These are phyloP conservation scores for Penicillium bialowiezense DNA, from an alignment of 495 filamentous ascomycete species.

Conservation along the genomic window DNA sequence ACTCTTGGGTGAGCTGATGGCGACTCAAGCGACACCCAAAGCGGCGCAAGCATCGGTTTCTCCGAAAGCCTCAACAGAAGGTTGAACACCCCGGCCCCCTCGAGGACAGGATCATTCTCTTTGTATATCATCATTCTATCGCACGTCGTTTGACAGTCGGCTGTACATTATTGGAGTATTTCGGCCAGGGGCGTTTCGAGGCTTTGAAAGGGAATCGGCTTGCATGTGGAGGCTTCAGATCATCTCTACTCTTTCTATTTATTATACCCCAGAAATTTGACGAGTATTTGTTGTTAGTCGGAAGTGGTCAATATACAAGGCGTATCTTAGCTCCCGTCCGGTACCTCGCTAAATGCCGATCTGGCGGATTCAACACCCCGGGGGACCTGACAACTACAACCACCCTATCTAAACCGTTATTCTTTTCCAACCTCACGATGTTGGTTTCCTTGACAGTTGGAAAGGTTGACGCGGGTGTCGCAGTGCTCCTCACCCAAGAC, in stretches of 20 bases:
- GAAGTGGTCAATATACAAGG: conserved; percentile 11
- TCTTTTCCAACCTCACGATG: conserved; percentile 52
- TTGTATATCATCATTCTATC: conserved; percentile 14
- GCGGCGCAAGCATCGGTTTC: background rate
- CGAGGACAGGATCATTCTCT: background rate
- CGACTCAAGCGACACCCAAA: background rate
- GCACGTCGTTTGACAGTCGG: conserved; percentile 9
- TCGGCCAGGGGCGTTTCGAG: conserved; percentile 15
- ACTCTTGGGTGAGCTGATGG: conserved; percentile 3
- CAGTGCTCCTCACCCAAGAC: conserved; percentile 93
- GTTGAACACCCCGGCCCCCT: background rate
- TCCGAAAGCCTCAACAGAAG: background rate
- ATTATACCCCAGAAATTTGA: background rate
- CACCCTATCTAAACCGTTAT: background rate
- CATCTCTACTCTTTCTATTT: background rate
- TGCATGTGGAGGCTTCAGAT: conserved; percentile 1
- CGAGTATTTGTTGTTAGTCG: background rate
- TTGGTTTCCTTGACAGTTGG: conserved; percentile 96
- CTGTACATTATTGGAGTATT: conserved; percentile 18
- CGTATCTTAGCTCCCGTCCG: conserved; percentile 20
- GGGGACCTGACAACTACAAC: conserved; percentile 13
- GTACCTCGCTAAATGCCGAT: conserved; percentile 33
- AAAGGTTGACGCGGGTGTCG: conserved; percentile 98
- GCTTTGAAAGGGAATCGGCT: background rate
- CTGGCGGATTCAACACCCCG: conserved; percentile 28